Percentiles rank a stretch among this genome's conserved stretches.
Evolutionary conservation across 164 flowering plant genomes (phyloP).

Genomic region (Saururus chinensis): DNA sequence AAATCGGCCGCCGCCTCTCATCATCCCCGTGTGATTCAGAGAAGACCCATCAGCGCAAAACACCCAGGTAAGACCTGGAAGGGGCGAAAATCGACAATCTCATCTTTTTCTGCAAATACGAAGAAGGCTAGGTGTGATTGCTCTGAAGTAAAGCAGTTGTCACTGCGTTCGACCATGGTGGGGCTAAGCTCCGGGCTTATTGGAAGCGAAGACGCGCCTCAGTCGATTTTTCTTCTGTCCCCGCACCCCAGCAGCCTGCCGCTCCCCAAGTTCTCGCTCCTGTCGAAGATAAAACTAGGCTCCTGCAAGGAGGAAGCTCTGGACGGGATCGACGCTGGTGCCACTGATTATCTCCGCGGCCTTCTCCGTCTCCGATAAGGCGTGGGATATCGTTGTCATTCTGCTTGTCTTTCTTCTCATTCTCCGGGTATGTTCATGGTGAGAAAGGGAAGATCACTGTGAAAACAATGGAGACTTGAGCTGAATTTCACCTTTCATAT

Average conservation of each 20-base stretch:
- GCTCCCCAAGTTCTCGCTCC: constrained; percentile 54
- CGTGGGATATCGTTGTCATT: neutral
- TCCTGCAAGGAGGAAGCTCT: constrained; percentile 46
- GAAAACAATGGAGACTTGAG: neutral
- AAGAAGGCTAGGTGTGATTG: neutral
- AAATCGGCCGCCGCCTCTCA: neutral
- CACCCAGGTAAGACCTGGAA: neutral
- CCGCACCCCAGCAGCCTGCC: constrained; percentile 92
- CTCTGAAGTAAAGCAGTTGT: neutral
- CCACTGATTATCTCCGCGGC: constrained; percentile 29
- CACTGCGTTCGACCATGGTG: neutral
- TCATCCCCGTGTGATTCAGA: neutral
- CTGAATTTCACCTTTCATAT: too few relatives aligned
- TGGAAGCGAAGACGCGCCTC: constrained; percentile 19
- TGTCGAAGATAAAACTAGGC: constrained; percentile 33
- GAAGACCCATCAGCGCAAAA: neutral
- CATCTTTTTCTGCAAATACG: neutral
- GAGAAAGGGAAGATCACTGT: neutral
- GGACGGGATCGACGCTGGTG: constrained; percentile 28
- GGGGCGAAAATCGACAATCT: neutral
- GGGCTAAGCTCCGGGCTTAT: neutral
- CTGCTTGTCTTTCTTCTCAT: neutral
- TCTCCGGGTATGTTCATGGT: neutral
- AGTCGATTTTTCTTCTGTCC: constrained; percentile 26
- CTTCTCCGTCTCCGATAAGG: constrained; percentile 29